phyloP scores from a whole-genome alignment of 129 eudicot species.

The Flaveria bidentis region DNA sequence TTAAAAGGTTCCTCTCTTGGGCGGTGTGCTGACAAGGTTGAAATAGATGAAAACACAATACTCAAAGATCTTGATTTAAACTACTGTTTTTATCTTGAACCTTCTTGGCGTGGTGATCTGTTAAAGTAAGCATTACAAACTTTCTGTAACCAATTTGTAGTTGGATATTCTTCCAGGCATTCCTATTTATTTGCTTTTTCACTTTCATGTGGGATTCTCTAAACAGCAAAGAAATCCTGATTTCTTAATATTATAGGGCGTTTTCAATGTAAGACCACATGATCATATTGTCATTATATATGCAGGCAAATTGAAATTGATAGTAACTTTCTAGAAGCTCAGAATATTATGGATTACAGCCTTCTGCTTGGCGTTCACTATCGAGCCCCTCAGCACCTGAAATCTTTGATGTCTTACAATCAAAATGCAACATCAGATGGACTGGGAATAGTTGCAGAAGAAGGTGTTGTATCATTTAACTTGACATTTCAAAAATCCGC shows the following conservation, averaged over 20 bases:
- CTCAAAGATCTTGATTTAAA: conserved; percentile 94
- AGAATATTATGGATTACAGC: conserved; percentile 96
- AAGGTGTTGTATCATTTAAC: conserved; percentile 46
- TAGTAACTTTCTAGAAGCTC: conserved; percentile 84
- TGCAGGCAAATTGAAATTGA: conserved; percentile 93
- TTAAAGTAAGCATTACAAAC: conserved; percentile 54
- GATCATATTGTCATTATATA: conserved; percentile 8
- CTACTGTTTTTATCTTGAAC: conserved; percentile 89
- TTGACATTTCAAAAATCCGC: conserved; percentile 8
- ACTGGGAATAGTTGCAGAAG: conserved; percentile 88
- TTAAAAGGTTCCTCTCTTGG: conserved; percentile 95
- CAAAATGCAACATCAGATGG: conserved; percentile 55
- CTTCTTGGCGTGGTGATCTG: conserved; percentile 77
- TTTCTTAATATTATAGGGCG: not conserved
- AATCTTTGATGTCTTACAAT: conserved; percentile 65
- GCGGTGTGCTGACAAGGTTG: conserved; percentile 85
- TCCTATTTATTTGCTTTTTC: not conserved
- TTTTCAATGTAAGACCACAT: not conserved
- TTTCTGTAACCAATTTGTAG: conserved; percentile 5
- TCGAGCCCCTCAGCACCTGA: conserved; percentile 95
- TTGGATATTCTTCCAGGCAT: not conserved
- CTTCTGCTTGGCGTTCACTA: conserved; percentile 93
- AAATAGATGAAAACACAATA: conserved; percentile 89
- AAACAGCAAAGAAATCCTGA: too few species aligned
- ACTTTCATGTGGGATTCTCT: not conserved